Evolutionary conservation across 163 green algal species (phyloP).

Genomic region (Botryococcus braunii): DNA sequence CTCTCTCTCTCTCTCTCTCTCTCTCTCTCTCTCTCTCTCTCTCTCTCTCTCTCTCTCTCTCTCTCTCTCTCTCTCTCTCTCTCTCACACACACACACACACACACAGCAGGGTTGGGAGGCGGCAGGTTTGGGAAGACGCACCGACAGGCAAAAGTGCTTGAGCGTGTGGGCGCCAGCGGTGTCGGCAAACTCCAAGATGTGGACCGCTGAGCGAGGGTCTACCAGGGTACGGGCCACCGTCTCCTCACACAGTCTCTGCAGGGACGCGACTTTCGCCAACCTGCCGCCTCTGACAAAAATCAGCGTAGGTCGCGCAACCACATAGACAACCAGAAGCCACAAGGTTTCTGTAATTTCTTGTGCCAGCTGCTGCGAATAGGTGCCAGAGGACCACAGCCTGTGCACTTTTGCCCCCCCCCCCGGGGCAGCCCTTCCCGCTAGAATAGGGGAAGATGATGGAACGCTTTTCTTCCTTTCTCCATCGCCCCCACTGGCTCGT

Average conservation of each 20-base stretch:
- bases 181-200: slow-evolving; percentile 71
- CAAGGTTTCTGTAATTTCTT: not conserved
- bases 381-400: no score
- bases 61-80: not conserved
- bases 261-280: slow-evolving; percentile 25
- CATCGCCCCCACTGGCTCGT: no score
- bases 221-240: slow-evolving; percentile 52
- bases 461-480: no score
- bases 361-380: not conserved
- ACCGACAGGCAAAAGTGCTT: slow-evolving; percentile 49
- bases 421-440: no score
- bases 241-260: slow-evolving; percentile 62
- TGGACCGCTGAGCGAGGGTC: slow-evolving; percentile 50
- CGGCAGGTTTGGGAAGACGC: not conserved
- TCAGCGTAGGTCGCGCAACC: not conserved
- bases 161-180: slow-evolving; percentile 49
- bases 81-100: not conserved
- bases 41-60: not conserved
- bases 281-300: not conserved
- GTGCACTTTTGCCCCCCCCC: no score
- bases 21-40: no score
- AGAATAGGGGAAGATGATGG: no score
- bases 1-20: no score
- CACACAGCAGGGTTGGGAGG: not conserved
- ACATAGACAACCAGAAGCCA: not conserved